A percentile compares a stretch with the other conserved stretches of the same genome.
Evolutionary conservation across 1,139 yeast genomes (phyloP).

Genomic region (Candida sp.): DNA sequence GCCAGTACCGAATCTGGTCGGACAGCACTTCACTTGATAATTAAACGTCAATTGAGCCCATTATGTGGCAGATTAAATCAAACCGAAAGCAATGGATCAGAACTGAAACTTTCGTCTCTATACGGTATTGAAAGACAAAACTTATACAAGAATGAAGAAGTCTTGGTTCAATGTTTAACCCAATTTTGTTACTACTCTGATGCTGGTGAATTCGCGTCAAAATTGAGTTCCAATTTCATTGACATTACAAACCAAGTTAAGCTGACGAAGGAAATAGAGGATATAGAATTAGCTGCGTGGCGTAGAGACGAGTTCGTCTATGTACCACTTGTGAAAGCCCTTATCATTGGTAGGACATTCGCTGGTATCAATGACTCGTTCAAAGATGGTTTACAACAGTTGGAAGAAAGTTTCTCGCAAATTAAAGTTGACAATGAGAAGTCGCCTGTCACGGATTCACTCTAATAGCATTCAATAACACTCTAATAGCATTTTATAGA

Average conservation of each 20-base stretch:
- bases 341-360: conserved; percentile 1
- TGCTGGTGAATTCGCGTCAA: background rate
- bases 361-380: background rate
- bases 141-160: conserved; percentile 22
- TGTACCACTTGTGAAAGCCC: conserved; percentile 6
- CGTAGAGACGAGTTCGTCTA: conserved; percentile 12
- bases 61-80: background rate
- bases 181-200: background rate
- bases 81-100: background rate
- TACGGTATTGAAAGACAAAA: conserved; percentile 33
- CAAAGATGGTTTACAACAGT: background rate
- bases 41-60: background rate
- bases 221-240: background rate
- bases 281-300: conserved; percentile 19
- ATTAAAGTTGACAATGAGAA: background rate
- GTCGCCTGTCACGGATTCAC: too few species aligned
- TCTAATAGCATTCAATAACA: too few species aligned
- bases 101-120: conserved; percentile 7
- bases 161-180: conserved; percentile 1
- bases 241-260: conserved; percentile 2
- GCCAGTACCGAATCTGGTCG: background rate
- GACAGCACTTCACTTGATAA: background rate
- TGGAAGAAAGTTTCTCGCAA: background rate
- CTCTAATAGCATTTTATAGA: too few species aligned
- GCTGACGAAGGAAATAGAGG: conserved; percentile 5